Evolutionary conservation across 768 basidiomycete species (phyloP), one percentile per base, ranked within the genome.

Genomic region (Serendipita sp.): DNA sequence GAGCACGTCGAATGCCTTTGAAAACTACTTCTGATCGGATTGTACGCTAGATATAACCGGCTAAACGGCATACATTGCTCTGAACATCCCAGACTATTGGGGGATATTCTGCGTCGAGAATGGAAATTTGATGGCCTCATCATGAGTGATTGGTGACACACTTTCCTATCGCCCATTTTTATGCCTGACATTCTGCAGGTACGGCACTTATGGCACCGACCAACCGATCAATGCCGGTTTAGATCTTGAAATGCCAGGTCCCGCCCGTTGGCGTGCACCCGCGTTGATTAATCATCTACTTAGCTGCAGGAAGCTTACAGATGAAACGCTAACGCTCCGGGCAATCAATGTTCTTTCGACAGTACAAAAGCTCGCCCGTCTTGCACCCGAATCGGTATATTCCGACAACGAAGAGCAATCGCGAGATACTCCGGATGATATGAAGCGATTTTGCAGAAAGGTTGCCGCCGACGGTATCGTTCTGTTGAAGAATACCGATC

Each of bases 231-330:
- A 88, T 64, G 85, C 86, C n/a, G 87, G 87, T 2, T 74, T 89
- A 24, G 85, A 89, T 68, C 78, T 90, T 41, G 86, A 88, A 70
- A 88, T 88, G 85, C 86, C 86, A 0, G 87, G 88, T 1, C 73
- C 74, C 14, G 83, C 84, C 72, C 86, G 88, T 66, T 88, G 86
- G 87, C 78, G 87, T 4, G 81, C 80, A 0, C 75, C 83, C n/a
- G 82, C 85, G 64, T 77, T 82, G 34, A 79, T 88, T 67, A 81
- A 80, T 65, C 77, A 85, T 26, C 80, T 69, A 63, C 78, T 87
- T 53, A 67, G 75, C 44, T 69, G 76, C 3, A 77, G 82, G 68
- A 88, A 88, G 69, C 65, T 69, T 60, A 56, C 67, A 30, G 62
- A 63, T 3, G 33, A 67, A 0, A 51, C 64, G 1, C 63, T 71